Base-by-base conservation (phyloP, 2,329 filamentous ascomycete species). In the Fonsecaea multimorphosa region DNA sequence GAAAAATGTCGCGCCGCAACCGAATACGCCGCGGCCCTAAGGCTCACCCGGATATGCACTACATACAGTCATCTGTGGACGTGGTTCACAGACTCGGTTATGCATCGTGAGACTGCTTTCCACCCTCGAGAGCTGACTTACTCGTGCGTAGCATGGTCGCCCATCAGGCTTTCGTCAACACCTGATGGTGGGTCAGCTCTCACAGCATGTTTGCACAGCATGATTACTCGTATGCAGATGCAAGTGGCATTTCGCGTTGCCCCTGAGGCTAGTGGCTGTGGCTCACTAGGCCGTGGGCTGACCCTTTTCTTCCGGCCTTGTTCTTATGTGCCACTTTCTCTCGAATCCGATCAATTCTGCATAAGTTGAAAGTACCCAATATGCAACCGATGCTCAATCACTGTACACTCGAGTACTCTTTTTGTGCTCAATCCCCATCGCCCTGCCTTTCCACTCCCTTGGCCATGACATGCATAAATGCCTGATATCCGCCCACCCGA, bases 221-320 rank as follows among this genome's bases (percentile, higher is more conserved):
- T 44, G 38, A 19, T 22, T 19, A n/a, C n/a, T n/a, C n/a, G n/a
- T n/a, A 40, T 49, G 44, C 9, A 12, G n/a, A 24, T 22, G 3
- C 8, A 24, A 12, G 19, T 49, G 44, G 19, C 44, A 49, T 24
- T 24, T 11, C 44, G 9, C 19, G 19, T 24, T 24, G 19, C 44
- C 44, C 44, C 38, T 49, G 44, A 49, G 44, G 44, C 44, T 49
- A 19, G 44, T 24, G 44, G 44, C 44, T 49, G 44, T 12, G 44
- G 11, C 44, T 49, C 2, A 14, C 9, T n/a, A 8, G 44, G 44
- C 44, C 12, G 22, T n/a, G 24, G 44, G 44, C 44, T 49, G 44
- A 24, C 44, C 44, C 44, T 22, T 49, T 8, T 9, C 44, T 22
- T 4, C 19, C 14, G 19, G 19, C 2, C 14, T 24, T 22, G 6